These are phyloP conservation scores for Phlyctochytrium arcticum DNA, from an alignment of 192 early-diverging fungal species.

Conservation along the genomic window DNA sequence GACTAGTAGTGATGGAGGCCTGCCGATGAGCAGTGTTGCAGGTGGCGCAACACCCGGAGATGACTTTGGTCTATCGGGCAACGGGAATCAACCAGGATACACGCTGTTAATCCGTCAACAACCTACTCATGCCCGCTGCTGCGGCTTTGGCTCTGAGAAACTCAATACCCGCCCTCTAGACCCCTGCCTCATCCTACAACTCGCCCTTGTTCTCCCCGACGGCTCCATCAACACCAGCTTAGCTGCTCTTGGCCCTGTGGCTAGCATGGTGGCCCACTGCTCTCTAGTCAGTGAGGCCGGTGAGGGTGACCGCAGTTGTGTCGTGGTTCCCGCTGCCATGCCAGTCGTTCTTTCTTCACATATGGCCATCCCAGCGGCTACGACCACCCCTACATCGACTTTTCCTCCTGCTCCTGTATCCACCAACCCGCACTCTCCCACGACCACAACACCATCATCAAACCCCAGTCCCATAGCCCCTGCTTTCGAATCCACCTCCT, in stretches of 20 bases:
- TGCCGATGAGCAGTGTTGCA: no score
- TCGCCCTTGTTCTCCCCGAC: constrained; percentile 14
- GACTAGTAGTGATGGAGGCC: no score
- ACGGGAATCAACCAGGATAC: no score
- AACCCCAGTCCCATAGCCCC: no score
- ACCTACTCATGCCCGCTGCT: constrained; percentile 70
- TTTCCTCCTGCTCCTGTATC: no score
- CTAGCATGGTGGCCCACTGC: constrained; percentile 9
- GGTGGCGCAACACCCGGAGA: no score
- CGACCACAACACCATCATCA: no score
- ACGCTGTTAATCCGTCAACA: constrained; percentile 65
- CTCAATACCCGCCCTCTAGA: constrained; percentile 61
- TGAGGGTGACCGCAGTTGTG: not conserved
- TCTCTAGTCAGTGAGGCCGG: not conserved
- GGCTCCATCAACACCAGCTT: constrained; percentile 18
- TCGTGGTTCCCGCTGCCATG: constrained; percentile 10
- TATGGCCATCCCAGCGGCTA: no score
- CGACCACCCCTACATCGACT: no score
- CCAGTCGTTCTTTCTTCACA: constrained; percentile 1
- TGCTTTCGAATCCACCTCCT: no score
- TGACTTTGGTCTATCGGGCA: no score
- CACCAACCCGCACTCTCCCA: no score
- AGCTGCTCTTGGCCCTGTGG: constrained; percentile 1
- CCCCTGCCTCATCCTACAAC: constrained; percentile 62
- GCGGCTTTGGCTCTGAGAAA: constrained; percentile 71